These are phyloP conservation scores for Candida oleophila DNA, from an alignment of 805 yeast species.

Conservation along the genomic window DNA sequence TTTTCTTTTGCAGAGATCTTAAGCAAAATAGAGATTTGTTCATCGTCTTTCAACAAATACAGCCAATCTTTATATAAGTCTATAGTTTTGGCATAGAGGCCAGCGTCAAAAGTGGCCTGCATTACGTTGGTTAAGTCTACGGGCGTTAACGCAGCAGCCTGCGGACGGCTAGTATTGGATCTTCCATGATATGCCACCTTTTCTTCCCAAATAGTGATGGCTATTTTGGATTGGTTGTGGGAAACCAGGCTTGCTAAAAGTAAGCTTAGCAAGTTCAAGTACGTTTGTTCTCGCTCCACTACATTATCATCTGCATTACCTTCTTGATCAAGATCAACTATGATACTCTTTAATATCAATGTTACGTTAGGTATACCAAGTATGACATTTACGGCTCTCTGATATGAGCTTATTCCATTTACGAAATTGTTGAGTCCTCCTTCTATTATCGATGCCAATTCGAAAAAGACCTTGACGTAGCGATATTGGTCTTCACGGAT, in stretches of 20 bases:
- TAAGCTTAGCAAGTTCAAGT: background rate
- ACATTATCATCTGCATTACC: background rate
- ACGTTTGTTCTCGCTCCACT: background rate
- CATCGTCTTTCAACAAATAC: slow-evolving; percentile 38
- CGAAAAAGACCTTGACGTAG: background rate
- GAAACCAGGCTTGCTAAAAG: background rate
- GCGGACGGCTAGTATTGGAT: background rate
- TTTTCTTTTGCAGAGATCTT: slow-evolving; percentile 42
- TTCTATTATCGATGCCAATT: background rate
- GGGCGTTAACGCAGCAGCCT: slow-evolving; percentile 6
- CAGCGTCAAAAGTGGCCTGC: slow-evolving; percentile 23
- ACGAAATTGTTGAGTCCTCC: background rate
- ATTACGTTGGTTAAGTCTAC: slow-evolving; percentile 31
- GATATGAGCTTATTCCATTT: background rate
- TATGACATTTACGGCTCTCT: background rate
- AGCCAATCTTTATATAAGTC: slow-evolving; percentile 36
- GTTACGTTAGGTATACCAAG: background rate
- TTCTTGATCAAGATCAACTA: background rate
- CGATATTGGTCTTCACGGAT: background rate
- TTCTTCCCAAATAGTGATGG: slow-evolving; percentile 2
- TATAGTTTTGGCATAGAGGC: slow-evolving; percentile 19
- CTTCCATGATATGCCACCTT: background rate
- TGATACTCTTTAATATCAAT: background rate
- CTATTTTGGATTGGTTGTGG: background rate
- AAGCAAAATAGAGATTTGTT: slow-evolving; percentile 50